These are phyloP conservation scores for Hypoxylon sp. DNA, from an alignment of 2,329 filamentous ascomycete species.

Conservation along the genomic window DNA sequence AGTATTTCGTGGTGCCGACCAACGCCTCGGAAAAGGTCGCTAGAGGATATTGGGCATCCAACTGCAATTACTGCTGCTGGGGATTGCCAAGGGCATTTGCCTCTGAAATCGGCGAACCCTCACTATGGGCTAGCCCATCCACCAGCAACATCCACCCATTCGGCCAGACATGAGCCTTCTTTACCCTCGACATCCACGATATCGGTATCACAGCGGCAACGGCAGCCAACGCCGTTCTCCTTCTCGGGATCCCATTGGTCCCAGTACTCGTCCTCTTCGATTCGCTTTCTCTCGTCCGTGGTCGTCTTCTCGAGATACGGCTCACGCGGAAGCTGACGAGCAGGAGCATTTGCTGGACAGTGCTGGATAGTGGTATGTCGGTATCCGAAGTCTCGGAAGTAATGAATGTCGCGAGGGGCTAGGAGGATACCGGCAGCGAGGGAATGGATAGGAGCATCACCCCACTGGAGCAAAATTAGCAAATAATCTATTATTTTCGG, in stretches of 20 bases:
- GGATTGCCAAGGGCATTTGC: slow-evolving; percentile 16
- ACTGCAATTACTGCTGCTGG: slow-evolving; percentile 19
- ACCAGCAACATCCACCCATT: slow-evolving; percentile 98
- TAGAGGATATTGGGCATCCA: slow-evolving; percentile 36
- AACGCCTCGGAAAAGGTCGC: slow-evolving; percentile 16
- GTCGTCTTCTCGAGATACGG: slow-evolving; percentile 89
- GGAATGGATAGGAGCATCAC: slow-evolving; percentile 97
- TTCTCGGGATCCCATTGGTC: slow-evolving; percentile 87
- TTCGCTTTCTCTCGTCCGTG: slow-evolving; percentile 82
- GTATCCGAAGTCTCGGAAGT: slow-evolving; percentile 99
- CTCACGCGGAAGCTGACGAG: slow-evolving; percentile 83
- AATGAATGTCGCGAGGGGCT: slow-evolving; percentile 87
- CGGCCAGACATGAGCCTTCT: slow-evolving; percentile 91
- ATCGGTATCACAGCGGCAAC: slow-evolving; percentile 96
- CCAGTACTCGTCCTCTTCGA: slow-evolving; percentile 97
- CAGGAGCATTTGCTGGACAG: slow-evolving; percentile 94
- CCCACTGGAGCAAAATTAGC: slow-evolving; percentile 79
- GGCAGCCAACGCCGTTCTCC: slow-evolving; percentile 96
- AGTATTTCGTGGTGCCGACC: slow-evolving; percentile 28
- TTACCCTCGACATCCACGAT: slow-evolving; percentile 98
- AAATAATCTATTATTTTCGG: slow-evolving; percentile 30
- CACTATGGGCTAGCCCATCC: slow-evolving; percentile 76
- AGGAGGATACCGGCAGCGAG: slow-evolving; percentile 93
- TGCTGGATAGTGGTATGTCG: slow-evolving; percentile 99
- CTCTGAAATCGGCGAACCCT: slow-evolving; percentile 14